A percentile compares a stretch with the other conserved stretches of the same genome.
phyloP scores from a whole-genome alignment of 1,284 basidiomycete species.

The Cryptococcus sp. region DNA sequence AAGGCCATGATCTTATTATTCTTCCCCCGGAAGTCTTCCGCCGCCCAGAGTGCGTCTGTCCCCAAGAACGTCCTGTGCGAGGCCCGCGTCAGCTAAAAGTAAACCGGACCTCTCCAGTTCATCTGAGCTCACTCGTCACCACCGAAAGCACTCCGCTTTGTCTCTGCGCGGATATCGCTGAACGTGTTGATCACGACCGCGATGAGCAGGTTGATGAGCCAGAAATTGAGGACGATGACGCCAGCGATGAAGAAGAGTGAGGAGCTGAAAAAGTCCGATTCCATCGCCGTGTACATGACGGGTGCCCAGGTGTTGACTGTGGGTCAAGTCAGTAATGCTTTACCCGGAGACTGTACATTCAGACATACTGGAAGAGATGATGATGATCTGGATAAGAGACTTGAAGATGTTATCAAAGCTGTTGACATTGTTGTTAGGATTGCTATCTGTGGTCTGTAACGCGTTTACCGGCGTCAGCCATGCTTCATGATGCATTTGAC shows the following conservation, averaged over 20 bases:
- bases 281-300: conserved; percentile 88
- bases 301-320: conserved; percentile 53
- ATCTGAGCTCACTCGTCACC: conserved; percentile 60
- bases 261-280: conserved; percentile 84
- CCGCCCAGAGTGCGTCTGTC: conserved; percentile 35
- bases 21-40: conserved; percentile 29
- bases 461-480: neutral
- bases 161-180: conserved; percentile 80
- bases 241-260: conserved; percentile 84
- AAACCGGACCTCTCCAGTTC: too few species aligned
- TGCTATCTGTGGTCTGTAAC: conserved; percentile 58
- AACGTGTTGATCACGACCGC: conserved; percentile 97
- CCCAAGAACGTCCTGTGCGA: conserved; percentile 18
- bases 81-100: neutral
- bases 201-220: conserved; percentile 92
- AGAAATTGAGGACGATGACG: conserved; percentile 82
- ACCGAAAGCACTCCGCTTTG: conserved; percentile 89
- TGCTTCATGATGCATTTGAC: conserved; percentile 3
- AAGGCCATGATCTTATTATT: conserved; percentile 24
- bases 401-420: conserved; percentile 90
- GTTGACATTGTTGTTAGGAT: conserved; percentile 66
- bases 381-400: conserved; percentile 76
- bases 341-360: neutral
- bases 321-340: neutral
- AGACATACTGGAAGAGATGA: conserved; percentile 72